phyloP scores from a whole-genome alignment of 176 grass and related monocot species.

The Zea luxurians region DNA sequence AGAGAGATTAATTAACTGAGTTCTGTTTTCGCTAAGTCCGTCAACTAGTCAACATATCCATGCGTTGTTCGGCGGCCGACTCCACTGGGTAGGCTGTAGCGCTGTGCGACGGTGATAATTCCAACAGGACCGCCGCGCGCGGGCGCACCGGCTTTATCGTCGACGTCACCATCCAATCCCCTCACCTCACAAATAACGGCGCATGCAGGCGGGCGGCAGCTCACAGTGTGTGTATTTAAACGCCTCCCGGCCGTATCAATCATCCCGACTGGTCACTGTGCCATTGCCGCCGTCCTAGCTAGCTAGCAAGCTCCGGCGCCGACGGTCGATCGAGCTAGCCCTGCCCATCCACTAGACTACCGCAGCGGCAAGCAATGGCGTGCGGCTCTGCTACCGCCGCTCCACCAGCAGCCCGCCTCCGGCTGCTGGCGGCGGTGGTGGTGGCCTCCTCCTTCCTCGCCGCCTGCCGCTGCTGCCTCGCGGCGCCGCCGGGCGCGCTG shows the following conservation, averaged over 20 bases:
- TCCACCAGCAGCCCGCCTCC: too few relatives aligned
- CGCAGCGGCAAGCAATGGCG: background rate
- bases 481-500: slow-evolving; percentile 33
- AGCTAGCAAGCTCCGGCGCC: background rate
- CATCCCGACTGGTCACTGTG: background rate
- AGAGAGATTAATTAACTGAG: background rate
- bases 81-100: background rate
- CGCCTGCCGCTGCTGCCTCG: background rate
- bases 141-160: background rate
- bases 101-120: background rate
- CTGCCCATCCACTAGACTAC: too few relatives aligned
- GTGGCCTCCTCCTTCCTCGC: too few relatives aligned
- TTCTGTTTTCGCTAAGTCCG: background rate
- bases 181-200: background rate
- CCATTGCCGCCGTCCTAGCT: background rate
- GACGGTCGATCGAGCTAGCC: background rate
- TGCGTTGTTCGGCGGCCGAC: background rate
- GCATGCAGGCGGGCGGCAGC: background rate
- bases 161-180: background rate
- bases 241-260: background rate
- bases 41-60: background rate
- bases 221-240: background rate
- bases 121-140: background rate
- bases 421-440: too few relatives aligned
- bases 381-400: background rate